Conservation (phyloP, 441 rosid species). For the Adansonia rubrostipa region DNA sequence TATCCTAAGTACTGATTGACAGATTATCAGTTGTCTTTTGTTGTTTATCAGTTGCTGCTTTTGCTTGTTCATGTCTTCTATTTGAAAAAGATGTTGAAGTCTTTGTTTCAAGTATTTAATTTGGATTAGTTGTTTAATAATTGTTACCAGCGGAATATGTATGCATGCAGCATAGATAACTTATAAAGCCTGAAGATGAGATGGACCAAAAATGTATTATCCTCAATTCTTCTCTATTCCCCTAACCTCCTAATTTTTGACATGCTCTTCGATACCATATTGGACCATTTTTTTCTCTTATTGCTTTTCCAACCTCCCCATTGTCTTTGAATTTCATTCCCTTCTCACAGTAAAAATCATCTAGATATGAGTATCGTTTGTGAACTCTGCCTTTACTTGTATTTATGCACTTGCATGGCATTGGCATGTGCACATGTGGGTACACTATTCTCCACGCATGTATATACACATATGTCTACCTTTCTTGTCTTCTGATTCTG, state of each 20-base stretch:
- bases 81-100: neutral
- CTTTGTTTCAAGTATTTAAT: neutral
- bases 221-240: neutral
- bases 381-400: neutral
- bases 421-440: neutral
- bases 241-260: slow-evolving; percentile 10
- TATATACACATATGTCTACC: neutral
- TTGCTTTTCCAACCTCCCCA: neutral
- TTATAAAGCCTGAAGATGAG: neutral
- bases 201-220: neutral
- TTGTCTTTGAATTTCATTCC: neutral
- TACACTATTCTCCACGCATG: neutral
- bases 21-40: neutral
- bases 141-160: neutral
- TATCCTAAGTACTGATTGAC: neutral
- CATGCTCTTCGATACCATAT: slow-evolving; percentile 12
- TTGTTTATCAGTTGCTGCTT: neutral
- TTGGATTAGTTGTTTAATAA: neutral
- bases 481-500: slow-evolving; percentile 33
- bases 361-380: slow-evolving; percentile 2
- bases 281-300: neutral
- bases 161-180: neutral
- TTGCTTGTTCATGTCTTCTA: neutral
- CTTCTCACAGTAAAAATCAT: neutral
- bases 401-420: neutral